Evolutionary conservation across 2,329 filamentous ascomycete genomes (phyloP).

Genomic region (Aspergillaceae sp.): DNA sequence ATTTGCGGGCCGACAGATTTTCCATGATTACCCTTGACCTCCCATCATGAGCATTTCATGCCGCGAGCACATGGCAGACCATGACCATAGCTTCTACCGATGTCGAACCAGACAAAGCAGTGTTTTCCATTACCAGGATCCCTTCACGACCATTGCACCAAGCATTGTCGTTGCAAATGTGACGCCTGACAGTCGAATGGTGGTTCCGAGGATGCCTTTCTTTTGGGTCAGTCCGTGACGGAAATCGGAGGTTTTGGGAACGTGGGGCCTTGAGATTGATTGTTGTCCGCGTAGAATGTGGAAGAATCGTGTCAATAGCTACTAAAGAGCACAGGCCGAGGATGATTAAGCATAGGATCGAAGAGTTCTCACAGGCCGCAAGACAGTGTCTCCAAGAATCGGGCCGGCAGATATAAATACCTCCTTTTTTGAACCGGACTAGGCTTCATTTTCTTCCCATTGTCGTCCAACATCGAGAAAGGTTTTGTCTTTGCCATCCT

Average conservation of each 20-base stretch:
- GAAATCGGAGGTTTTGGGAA: not conserved
- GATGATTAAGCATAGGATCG: not conserved
- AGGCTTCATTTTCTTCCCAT: not conserved
- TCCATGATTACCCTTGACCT: too few relatives aligned
- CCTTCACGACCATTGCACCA: too few relatives aligned
- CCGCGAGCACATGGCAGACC: too few relatives aligned
- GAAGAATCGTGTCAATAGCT: not conserved
- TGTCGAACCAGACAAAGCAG: slow-evolving; percentile 36
- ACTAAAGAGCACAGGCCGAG: not conserved
- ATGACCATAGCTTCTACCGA: not conserved
- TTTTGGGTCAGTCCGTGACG: not conserved
- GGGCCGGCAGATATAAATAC: not conserved
- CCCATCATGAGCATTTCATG: too few relatives aligned
- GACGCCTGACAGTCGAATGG: not conserved
- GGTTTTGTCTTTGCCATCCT: not conserved
- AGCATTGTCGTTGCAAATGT: not conserved
- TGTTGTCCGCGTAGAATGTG: not conserved
- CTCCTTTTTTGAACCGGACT: not conserved
- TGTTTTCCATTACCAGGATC: slow-evolving; percentile 29
- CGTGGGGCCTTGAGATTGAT: not conserved
- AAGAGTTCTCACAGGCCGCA: not conserved
- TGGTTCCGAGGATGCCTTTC: too few relatives aligned
- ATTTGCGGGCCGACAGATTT: too few relatives aligned
- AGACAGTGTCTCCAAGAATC: not conserved
- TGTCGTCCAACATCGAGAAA: not conserved